Conservation (phyloP, 1,284 basidiomycete species). For the Coniophora puteana region DNA sequence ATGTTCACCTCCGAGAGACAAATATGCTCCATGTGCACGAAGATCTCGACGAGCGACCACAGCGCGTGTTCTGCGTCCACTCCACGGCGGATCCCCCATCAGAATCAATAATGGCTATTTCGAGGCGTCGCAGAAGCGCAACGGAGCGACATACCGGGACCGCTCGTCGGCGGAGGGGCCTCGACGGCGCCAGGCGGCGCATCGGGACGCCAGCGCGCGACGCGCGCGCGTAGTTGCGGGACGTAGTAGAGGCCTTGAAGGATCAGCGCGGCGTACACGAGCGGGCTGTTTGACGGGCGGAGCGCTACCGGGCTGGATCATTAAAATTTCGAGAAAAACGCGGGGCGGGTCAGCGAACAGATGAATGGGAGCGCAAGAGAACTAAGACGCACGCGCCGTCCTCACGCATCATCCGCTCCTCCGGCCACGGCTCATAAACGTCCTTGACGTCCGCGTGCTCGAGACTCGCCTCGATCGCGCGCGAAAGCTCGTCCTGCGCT, state of each 20-base stretch:
- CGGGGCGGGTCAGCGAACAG: conserved; percentile 5
- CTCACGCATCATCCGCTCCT: conserved; percentile 50
- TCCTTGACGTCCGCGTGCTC: conserved; percentile 27
- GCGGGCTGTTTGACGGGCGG: conserved; percentile 47
- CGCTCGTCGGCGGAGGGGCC: conserved; percentile 20
- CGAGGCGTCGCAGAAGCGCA: neutral
- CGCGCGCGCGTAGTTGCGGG: conserved; percentile 56
- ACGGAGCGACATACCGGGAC: conserved; percentile 29
- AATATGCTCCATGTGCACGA: conserved; percentile 58
- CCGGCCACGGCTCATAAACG: conserved; percentile 36
- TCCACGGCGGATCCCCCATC: neutral
- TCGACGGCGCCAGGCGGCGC: conserved; percentile 17
- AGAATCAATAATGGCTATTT: neutral
- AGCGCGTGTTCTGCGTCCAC: conserved; percentile 42
- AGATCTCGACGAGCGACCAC: conserved; percentile 58
- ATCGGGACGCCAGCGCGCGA: conserved; percentile 46
- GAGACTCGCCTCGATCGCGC: conserved; percentile 65
- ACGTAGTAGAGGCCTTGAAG: conserved; percentile 63
- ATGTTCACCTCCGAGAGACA: conserved; percentile 37
- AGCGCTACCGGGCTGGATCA: conserved; percentile 56
- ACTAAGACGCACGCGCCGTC: conserved; percentile 55
- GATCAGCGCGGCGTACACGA: conserved; percentile 57
- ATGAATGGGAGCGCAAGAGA: conserved; percentile 2
- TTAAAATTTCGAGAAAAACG: too few relatives aligned
- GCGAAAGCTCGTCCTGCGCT: conserved; percentile 46